Base-by-base conservation (phyloP, 2,329 filamentous ascomycete genomes). In the Venturiaceae sp. region DNA sequence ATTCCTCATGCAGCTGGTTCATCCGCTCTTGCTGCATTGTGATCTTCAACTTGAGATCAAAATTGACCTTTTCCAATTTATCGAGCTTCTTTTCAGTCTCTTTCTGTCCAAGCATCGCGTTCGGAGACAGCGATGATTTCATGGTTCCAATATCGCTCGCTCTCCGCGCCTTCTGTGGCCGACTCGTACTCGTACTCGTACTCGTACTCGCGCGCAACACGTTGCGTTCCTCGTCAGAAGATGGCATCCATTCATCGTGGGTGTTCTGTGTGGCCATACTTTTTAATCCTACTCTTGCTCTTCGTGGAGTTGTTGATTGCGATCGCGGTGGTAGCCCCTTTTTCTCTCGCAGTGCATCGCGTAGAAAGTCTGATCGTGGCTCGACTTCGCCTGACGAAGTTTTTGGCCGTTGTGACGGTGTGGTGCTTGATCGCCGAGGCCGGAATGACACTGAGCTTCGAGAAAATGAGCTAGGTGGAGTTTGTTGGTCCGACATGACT, bases 61-160 rank as follows among this genome's bases (percentile, higher is more conserved):
- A 60, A 32, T 60, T 60, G 39, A 60, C 56, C 46, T 58, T 60
- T 23, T 44, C n/a, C 41, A 60, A 30, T 28, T 58, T 60, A 41
- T 60, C 58, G 41, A 60, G 28, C 13, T 53, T 30, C 4, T 39
- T n/a, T 30, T 50, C 54, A 26, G 58, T 46, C 21, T 60, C 58
- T 28, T 34, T 34, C 23, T 37, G 19, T 19, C 53, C 58, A 33
- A 60, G 32, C n/a, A 26, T 60, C 11, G n/a, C 19, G 21, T 50
- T 52, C 3, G 32, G 55, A 14, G 36, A 36, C 23, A 26, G 44
- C 19, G 46, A 55, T 7, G 44, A 30, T 16, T 52, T 56, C 26
- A 23, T 44, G 26, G 53, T 21, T 8, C 36, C 28, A 14, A 59
- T 34, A n/a, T 59, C 58, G 47, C 58, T 59, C 7, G 58, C 58